A percentile compares a stretch with the other conserved stretches of the same genome.
Conservation (phyloP, 768 basidiomycete species). For the Pholiota conissans region DNA sequence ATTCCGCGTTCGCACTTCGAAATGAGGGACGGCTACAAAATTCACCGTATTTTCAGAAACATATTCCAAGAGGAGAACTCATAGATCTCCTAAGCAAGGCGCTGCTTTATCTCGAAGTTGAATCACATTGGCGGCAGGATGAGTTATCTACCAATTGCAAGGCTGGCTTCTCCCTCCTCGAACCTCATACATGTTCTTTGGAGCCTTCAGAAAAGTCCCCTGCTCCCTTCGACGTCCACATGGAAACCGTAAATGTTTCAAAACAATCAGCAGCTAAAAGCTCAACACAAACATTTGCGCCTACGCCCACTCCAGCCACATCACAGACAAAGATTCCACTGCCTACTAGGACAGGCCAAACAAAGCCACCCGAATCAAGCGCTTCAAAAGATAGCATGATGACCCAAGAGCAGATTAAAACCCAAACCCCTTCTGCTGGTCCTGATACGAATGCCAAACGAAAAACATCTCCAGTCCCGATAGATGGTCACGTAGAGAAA, state of each 20-base stretch:
- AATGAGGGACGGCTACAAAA: conserved; percentile 72
- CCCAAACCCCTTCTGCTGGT: conserved; percentile 4
- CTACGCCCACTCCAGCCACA: conserved; percentile 8
- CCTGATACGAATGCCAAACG: conserved; percentile 38
- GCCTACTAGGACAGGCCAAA: conserved; percentile 10
- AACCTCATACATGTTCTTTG: conserved; percentile 68
- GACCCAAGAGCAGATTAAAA: conserved; percentile 12
- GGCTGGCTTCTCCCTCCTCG: conserved; percentile 70
- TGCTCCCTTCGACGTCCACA: conserved; percentile 15
- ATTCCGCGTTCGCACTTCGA: conserved; percentile 79
- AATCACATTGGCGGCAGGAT: conserved; percentile 77
- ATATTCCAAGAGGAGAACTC: conserved; percentile 80
- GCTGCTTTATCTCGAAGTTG: conserved; percentile 78
- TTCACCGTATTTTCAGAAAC: conserved; percentile 67
- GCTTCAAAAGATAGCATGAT: conserved; percentile 7
- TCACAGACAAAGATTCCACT: conserved; percentile 14
- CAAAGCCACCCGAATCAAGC: not conserved
- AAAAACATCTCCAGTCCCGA: conserved; percentile 50
- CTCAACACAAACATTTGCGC: conserved; percentile 3
- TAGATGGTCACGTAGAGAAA: conserved; percentile 61
- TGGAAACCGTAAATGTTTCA: conserved; percentile 16
- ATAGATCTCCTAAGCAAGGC: conserved; percentile 81
- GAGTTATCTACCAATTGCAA: conserved; percentile 65
- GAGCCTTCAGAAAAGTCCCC: conserved; percentile 29
- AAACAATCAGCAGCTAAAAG: not conserved